Conservation (phyloP, 2,329 filamentous ascomycete genomes). For the Sporothrix sp. region DNA sequence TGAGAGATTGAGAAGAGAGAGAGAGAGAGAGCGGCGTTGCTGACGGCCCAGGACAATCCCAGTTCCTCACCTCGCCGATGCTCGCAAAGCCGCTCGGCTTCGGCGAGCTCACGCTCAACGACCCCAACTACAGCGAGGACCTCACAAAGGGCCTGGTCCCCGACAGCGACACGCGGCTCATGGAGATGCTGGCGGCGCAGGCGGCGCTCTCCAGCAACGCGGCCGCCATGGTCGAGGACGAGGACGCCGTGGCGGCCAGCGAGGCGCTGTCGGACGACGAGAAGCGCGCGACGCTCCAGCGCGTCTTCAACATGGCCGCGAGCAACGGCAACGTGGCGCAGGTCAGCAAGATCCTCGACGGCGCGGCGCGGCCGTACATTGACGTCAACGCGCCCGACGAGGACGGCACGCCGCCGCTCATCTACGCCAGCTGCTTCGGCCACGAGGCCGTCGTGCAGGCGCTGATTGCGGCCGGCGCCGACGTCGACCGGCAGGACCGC, state of each 20-base stretch:
- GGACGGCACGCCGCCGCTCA: constrained; percentile 90
- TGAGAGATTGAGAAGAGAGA: too few species aligned
- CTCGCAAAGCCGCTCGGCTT: constrained; percentile 78
- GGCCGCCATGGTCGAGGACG: constrained; percentile 62
- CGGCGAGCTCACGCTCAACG: constrained; percentile 69
- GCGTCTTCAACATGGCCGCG: constrained; percentile 84
- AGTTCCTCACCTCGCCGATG: constrained; percentile 82
- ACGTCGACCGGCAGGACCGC: constrained; percentile 86
- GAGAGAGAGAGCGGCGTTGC: neutral
- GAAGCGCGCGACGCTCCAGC: constrained; percentile 75
- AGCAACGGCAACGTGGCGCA: constrained; percentile 89
- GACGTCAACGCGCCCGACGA: constrained; percentile 84
- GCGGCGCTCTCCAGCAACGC: constrained; percentile 62
- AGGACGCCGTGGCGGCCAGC: constrained; percentile 68
- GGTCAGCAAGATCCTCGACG: constrained; percentile 64
- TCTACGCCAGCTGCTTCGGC: constrained; percentile 96
- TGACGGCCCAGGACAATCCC: constrained; percentile 65
- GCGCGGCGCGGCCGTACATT: constrained; percentile 63
- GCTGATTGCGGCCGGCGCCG: constrained; percentile 73
- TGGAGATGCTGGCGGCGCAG: constrained; percentile 93
- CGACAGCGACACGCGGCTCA: constrained; percentile 78
- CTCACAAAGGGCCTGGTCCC: constrained; percentile 41
- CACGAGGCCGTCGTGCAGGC: constrained; percentile 81
- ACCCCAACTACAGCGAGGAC: constrained; percentile 63
- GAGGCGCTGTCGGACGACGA: constrained; percentile 63